A percentile compares a stretch with the other conserved stretches of the same genome.
Evolutionary conservation across 1,284 basidiomycete genomes (phyloP).

Genomic region (Melampsora americana): DNA sequence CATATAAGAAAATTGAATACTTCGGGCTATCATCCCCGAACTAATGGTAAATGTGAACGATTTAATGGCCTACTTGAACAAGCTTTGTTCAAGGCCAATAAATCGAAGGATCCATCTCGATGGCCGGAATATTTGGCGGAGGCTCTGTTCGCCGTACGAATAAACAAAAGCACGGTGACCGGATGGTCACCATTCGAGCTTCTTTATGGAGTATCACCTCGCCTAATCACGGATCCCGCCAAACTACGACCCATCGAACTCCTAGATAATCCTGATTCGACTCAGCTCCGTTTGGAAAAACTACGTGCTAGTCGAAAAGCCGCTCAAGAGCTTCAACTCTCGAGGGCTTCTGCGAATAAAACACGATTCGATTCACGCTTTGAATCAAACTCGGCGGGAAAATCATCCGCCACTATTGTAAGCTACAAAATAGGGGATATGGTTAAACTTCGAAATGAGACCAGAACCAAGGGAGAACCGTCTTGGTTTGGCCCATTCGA

Average conservation of each 20-base stretch:
- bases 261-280: background rate
- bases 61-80: background rate
- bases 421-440: background rate
- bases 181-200: background rate
- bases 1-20: background rate
- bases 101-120: background rate
- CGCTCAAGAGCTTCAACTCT: no score
- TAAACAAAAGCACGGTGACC: background rate
- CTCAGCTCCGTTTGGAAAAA: no score
- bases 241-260: background rate
- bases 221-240: background rate
- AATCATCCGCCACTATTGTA: no score
- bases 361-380: no score
- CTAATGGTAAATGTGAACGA: background rate
- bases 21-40: constrained; percentile 10
- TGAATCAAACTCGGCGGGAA: no score
- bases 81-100: background rate
- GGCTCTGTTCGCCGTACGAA: background rate
- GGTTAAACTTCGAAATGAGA: background rate
- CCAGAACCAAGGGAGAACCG: no score
- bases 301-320: no score
- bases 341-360: no score
- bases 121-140: background rate
- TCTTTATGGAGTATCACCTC: background rate
- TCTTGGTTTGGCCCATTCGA: constrained; percentile 2